These are phyloP conservation scores for Lentinula guzmanii DNA, from an alignment of 768 basidiomycete genomes.

Conservation along the genomic window DNA sequence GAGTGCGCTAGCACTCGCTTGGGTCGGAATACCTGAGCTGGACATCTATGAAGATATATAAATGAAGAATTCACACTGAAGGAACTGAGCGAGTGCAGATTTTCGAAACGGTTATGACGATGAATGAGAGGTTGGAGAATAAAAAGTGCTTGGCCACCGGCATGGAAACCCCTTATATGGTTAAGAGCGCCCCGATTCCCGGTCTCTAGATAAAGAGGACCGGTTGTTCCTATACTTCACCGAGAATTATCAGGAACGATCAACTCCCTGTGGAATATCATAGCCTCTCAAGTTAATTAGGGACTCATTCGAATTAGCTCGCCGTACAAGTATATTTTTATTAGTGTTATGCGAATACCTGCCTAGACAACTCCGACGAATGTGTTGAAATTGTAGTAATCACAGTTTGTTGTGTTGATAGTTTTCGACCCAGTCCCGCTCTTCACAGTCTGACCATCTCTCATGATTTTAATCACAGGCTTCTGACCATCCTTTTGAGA, in stretches of 20 bases:
- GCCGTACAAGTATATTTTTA: too few relatives aligned
- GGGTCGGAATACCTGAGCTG: conserved; percentile 5
- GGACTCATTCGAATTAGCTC: too few relatives aligned
- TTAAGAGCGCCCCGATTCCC: not conserved
- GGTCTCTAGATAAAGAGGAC: too few relatives aligned
- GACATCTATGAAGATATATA: not conserved
- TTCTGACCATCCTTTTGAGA: conserved; percentile 17
- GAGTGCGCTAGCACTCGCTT: conserved; percentile 49
- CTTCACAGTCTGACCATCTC: conserved; percentile 10
- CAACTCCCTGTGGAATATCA: too few relatives aligned
- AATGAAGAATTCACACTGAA: not conserved
- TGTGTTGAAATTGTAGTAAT: not conserved
- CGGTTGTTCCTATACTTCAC: not conserved
- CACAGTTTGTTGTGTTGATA: not conserved
- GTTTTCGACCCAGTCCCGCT: not conserved
- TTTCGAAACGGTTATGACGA: not conserved
- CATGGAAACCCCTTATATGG: not conserved
- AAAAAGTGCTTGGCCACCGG: not conserved
- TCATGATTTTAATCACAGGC: conserved; percentile 20
- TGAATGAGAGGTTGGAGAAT: not conserved
- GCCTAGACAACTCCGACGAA: not conserved
- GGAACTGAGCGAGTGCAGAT: not conserved
- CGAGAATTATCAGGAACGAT: not conserved
- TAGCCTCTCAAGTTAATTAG: too few relatives aligned
- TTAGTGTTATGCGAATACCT: not conserved